Base-by-base conservation (phyloP, 305 asterid genomes). In the Fraxinus greggii region DNA sequence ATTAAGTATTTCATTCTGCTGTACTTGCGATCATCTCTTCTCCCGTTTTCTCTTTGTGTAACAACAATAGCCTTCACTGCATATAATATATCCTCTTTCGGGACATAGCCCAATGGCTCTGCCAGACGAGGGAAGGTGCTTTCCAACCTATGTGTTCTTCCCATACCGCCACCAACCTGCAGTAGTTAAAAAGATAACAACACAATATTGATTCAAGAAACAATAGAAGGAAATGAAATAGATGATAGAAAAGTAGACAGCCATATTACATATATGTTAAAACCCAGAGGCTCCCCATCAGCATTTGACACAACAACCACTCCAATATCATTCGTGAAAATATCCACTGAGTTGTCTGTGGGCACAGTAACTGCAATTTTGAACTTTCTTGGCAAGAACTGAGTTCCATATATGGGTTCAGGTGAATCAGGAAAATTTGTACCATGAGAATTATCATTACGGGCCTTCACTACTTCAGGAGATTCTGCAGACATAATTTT, bases 381-480 rank as follows among this genome's bases (percentile, higher is more conserved):
- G 90, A 95, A 95, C 92, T 95, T 95, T 88, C 99, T 95, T 56
- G 98, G 99, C 91, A 95, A 90, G 92, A 95, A 95, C 86, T 95
- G 99, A 80, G 96, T 92, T 85, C 99, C 99, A 85, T 95, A 95
- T 38, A 95, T 94, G 79, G 99, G 99, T 87, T 95, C 99, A 5
- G 98, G 92, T 4, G 97, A 95, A 86, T 94, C 93, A 6, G 93
- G 90, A 80, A 94, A 95, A 83, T 95, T 95, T 78, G 99, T 95
- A 32, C 98, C 97, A 79, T 94, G 93, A 75, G 98, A 91, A 72
- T 94, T 92, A 87, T 95, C 99, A 85, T 94, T 93, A 7, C 97
- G 91, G 76, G 97, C 98, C 83, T 86, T 88, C 86, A 89, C 95
- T 28, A 95, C 98, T 80, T 94, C 98, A 81, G 96, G 91, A 77